These are phyloP conservation scores for Nyctanthes arbortristis DNA, from an alignment of 257 asterid genomes.

Conservation along the genomic window DNA sequence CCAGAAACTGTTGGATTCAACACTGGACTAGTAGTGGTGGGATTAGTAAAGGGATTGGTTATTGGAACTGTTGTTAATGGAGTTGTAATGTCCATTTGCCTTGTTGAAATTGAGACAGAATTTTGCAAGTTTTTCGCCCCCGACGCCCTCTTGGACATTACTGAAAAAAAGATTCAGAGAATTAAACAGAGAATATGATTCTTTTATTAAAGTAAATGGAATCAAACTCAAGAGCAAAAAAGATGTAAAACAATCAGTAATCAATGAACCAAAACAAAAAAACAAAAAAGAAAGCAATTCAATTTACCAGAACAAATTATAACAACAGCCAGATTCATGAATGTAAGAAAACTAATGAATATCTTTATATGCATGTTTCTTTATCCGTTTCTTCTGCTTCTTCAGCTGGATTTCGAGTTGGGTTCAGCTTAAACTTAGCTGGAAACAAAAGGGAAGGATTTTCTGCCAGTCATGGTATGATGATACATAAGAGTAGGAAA, in stretches of 20 bases:
- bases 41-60: conserved; percentile 32
- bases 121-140: conserved; percentile 5
- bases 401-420: conserved; percentile 5
- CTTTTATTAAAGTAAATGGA: too few species aligned
- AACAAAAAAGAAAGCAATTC: not conserved
- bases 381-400: conserved; percentile 14
- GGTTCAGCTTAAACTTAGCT: conserved; percentile 20
- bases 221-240: too few species aligned
- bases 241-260: too few species aligned
- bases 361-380: not conserved
- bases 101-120: conserved; percentile 30
- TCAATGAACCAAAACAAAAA: not conserved
- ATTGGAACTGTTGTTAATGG: conserved; percentile 71
- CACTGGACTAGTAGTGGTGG: conserved; percentile 43
- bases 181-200: not conserved
- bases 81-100: conserved; percentile 56
- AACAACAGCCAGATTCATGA: not conserved
- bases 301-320: conserved; percentile 6
- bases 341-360: not conserved
- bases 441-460: conserved; percentile 31
- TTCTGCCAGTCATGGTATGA: conserved; percentile 27
- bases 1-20: conserved; percentile 50
- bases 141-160: not conserved
- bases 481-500: conserved; percentile 18
- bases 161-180: not conserved